Evolutionary conservation across 2,329 filamentous ascomycete genomes (phyloP), one percentile per base, ranked within the genome.

Genomic region (Fusarium nygamai): DNA sequence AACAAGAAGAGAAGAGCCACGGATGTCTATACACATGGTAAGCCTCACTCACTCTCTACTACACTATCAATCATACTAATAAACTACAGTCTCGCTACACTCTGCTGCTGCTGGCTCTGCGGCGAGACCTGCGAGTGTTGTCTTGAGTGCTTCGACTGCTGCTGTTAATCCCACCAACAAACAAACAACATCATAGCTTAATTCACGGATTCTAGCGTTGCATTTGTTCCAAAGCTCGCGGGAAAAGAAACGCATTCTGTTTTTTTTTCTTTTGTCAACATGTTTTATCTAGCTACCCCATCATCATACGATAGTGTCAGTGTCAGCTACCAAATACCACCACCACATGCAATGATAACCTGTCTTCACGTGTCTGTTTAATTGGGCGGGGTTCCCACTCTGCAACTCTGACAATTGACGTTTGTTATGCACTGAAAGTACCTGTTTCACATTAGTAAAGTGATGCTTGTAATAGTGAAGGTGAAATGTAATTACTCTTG

Each of bases 91-190:
- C 66, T 85, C 33, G 84, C 84, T 57, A 81, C 84, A 29, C 72
- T 85, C 67, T 85, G 84, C 79, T 85, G 84, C 78, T 85, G 84
- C 69, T 85, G 83, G 82, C 78, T 85, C 56, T 85, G 84, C 69
- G 84, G 83, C 8, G 83, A 85, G 73, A 82, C 83, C 8, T 85
- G 83, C 78, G 83, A 84, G 67, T 85, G 84, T 77, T 85, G 83
- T 71, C 74, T 84, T 36, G 84, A 85, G 53, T 84, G 83, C 71
- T 65, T 84, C 33, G 81, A 82, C 64, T 84, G 82, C 76, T 84
- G 83, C 77, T 84, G 76, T 78, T 82, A 80, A 79, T 5, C 19
- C n/a, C n/a, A 48, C 1, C 44, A n/a, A 29, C 43, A 27, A 48
- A 31, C 27, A 44, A 24, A 29, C 27, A 29, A 16, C 44, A 46